These are phyloP conservation scores for Graphiopsis chlorocephala DNA, from an alignment of 2,329 filamentous ascomycete genomes.

Conservation along the genomic window DNA sequence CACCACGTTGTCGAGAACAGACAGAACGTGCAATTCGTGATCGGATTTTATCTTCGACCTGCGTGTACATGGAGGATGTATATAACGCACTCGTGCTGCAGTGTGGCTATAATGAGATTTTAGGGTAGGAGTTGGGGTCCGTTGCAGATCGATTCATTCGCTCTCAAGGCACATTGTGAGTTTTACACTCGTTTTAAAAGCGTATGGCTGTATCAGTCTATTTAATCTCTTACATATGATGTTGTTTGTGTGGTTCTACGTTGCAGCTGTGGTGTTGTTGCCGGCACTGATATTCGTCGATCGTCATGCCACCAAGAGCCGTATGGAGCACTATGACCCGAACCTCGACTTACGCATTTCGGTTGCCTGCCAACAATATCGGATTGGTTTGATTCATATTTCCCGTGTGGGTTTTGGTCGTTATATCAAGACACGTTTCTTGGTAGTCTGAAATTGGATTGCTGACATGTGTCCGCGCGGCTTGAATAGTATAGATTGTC, in stretches of 20 bases:
- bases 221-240: neutral
- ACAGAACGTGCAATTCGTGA: neutral
- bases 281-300: neutral
- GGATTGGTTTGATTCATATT: too few relatives aligned
- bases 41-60: neutral
- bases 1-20: too few relatives aligned
- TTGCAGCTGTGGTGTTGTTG: neutral
- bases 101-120: neutral
- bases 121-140: neutral
- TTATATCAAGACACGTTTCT: neutral
- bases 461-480: neutral
- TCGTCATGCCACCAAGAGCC: neutral
- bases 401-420: too few relatives aligned
- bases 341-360: too few relatives aligned
- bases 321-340: too few relatives aligned
- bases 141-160: neutral
- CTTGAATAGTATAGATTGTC: neutral
- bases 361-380: too few relatives aligned
- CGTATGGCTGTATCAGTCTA: neutral
- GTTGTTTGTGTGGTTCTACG: neutral
- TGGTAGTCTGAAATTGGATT: neutral
- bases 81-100: too few relatives aligned
- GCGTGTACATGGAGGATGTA: neutral
- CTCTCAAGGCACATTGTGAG: neutral
- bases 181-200: neutral